Base-by-base conservation (phyloP, 208 protist species). In the Acanthamoeba triangularis region DNA sequence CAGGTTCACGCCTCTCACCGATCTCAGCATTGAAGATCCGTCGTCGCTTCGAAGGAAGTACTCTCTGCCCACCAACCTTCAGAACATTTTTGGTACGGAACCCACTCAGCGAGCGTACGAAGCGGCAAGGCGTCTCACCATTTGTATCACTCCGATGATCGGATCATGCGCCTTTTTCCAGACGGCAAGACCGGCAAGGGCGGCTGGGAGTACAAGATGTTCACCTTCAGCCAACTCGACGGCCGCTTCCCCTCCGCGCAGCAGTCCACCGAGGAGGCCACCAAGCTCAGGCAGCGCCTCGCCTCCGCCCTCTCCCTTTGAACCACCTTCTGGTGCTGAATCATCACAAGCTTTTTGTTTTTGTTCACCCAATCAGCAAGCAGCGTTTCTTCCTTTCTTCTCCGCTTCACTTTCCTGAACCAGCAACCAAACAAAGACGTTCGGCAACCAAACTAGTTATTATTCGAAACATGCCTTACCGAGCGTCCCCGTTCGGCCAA, bases 181-280 rank as follows among this genome's bases (percentile, higher is more conserved):
- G 84, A 91, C n/a, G 59, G 84, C 52, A 52, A 91, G 49, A 16
- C 54, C 54, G 23, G n/a, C 11, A n/a, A 25, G 37, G 84, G 56
- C 44, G 84, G 35, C 23, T 91, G 84, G 84, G 33, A 91, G 84
- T 91, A 91, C 52, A 91, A 91, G 84, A 91, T 91, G 84, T 91
- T 91, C 84, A 91, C 28, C 28, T 91, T 91, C n/a, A n/a, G 52
- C 11, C 52, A 28, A 13, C 84, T 84, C 33, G 74, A 84, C 20
- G 74, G 74, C 33, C 74, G 74, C 74, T 52, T 44, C 41, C 74
- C 74, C 25, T 14, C 74, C 37, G 28, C 74, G 33, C 35, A 84
- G 20, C 0, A 41, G 74, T 25, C 41, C 35, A 33, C 74, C 28
- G 37, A 84, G 74, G 35, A 84, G 74, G 41, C 74, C 30, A 37